These are phyloP conservation scores for Trametes sp. DNA, from an alignment of 1,284 basidiomycete species.

Conservation along the genomic window DNA sequence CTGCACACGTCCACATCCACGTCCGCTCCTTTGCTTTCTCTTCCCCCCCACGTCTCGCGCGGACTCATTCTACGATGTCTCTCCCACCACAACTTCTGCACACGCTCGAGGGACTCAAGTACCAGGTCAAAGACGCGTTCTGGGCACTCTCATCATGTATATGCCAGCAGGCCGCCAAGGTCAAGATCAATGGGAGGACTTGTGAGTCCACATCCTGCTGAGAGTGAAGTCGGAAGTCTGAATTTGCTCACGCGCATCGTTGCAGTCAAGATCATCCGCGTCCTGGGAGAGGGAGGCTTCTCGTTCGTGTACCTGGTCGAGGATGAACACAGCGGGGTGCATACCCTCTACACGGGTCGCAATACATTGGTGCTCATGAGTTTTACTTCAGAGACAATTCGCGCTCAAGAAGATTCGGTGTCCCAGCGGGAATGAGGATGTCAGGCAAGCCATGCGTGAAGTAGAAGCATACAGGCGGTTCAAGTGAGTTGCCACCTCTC, in stretches of 20 bases:
- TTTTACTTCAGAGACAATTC: constrained; percentile 72
- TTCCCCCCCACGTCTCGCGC: constrained; percentile 7
- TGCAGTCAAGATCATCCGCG: constrained; percentile 85
- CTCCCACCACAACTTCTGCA: constrained; percentile 38
- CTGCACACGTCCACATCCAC: constrained; percentile 3
- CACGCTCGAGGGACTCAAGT: constrained; percentile 69
- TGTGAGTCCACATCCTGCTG: constrained; percentile 58
- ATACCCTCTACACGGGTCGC: constrained; percentile 36
- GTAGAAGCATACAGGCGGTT: constrained; percentile 92
- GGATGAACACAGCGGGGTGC: constrained; percentile 82
- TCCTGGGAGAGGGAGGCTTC: constrained; percentile 95
- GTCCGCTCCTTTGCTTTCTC: not conserved
- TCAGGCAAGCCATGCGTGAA: constrained; percentile 88
- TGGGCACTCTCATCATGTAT: constrained; percentile 82
- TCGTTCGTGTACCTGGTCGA: constrained; percentile 94
- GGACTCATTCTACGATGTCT: constrained; percentile 16
- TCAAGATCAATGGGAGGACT: constrained; percentile 94
- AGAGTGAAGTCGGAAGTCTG: not conserved
- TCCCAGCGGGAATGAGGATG: constrained; percentile 82
- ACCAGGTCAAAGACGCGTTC: constrained; percentile 80
- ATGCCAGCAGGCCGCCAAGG: constrained; percentile 80
- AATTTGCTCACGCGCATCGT: not conserved
- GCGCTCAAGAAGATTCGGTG: constrained; percentile 95
- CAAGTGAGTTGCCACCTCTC: constrained; percentile 61
- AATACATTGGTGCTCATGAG: not conserved